These are phyloP conservation scores for Digitaria exilis DNA, from an alignment of 202 grass and related monocot genomes.

Conservation along the genomic window DNA sequence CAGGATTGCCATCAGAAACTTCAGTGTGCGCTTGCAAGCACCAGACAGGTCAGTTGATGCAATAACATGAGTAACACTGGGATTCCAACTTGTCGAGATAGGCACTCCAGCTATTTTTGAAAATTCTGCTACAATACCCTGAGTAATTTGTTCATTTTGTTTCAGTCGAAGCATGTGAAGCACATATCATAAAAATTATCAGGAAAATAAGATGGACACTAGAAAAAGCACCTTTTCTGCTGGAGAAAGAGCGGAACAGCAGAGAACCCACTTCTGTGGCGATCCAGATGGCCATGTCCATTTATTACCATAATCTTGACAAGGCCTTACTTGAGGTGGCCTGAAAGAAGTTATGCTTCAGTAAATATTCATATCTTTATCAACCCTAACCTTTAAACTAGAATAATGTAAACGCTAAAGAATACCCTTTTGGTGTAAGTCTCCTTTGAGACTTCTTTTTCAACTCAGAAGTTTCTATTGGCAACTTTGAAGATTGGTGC, in stretches of 20 bases:
- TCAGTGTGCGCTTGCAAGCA: conserved; percentile 87
- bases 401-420: conserved; percentile 14
- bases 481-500: conserved; percentile 65
- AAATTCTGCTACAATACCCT: conserved; percentile 70
- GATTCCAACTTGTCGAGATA: conserved; percentile 69
- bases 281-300: conserved; percentile 78
- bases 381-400: conserved; percentile 14
- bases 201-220: conserved; percentile 24
- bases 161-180: conserved; percentile 39
- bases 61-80: conserved; percentile 84
- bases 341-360: conserved; percentile 38
- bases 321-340: conserved; percentile 48
- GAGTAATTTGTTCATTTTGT: conserved; percentile 18
- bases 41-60: conserved; percentile 70
- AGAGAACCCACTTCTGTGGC: conserved; percentile 80
- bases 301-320: conserved; percentile 35
- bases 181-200: background rate
- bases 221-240: conserved; percentile 69
- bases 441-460: conserved; percentile 61
- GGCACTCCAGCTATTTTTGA: conserved; percentile 58
- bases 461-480: conserved; percentile 47
- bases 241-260: conserved; percentile 83
- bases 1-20: conserved; percentile 91
- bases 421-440: conserved; percentile 59
- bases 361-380: conserved; percentile 20